Evolutionary conservation across 2,329 filamentous ascomycete genomes (phyloP).

Genomic region (Diaporthe batatas): DNA sequence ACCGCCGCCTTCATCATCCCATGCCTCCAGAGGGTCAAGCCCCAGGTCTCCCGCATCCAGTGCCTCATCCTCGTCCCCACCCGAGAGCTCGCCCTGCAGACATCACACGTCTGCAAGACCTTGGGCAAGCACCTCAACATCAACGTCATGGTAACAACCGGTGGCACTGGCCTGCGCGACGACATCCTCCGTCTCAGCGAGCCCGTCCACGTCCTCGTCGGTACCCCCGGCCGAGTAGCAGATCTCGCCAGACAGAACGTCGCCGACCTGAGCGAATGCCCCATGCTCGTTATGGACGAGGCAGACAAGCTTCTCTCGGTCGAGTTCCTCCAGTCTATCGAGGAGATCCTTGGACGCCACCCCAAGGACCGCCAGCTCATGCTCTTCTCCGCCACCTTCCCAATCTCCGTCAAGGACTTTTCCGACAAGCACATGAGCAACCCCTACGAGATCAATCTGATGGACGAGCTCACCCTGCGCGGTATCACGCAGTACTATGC

Average conservation of each 20-base stretch:
- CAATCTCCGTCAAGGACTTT: constrained; percentile 96
- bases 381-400: constrained; percentile 99
- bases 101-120: constrained; percentile 98
- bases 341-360: constrained; percentile 94
- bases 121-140: constrained; percentile 96
- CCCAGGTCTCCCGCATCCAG: constrained; percentile 96
- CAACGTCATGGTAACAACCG: constrained; percentile 99
- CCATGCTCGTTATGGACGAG: constrained; percentile 99
- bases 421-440: constrained; percentile 98
- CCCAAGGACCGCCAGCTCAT: constrained; percentile 98
- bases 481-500: constrained; percentile 99
- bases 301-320: constrained; percentile 97
- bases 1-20: constrained; percentile 98
- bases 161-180: constrained; percentile 93
- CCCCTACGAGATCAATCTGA: constrained; percentile 98
- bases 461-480: constrained; percentile 97
- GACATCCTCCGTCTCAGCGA: constrained; percentile 97
- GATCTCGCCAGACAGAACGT: constrained; percentile 97
- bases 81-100: constrained; percentile 96
- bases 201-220: constrained; percentile 96
- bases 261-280: constrained; percentile 94
- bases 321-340: constrained; percentile 97
- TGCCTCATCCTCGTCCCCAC: constrained; percentile 96
- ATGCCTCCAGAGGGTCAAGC: constrained; percentile 94
- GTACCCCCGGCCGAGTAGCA: constrained; percentile 94